phyloP scores from a whole-genome alignment of 2,329 filamentous ascomycete species.

The Microdochium paspali region DNA sequence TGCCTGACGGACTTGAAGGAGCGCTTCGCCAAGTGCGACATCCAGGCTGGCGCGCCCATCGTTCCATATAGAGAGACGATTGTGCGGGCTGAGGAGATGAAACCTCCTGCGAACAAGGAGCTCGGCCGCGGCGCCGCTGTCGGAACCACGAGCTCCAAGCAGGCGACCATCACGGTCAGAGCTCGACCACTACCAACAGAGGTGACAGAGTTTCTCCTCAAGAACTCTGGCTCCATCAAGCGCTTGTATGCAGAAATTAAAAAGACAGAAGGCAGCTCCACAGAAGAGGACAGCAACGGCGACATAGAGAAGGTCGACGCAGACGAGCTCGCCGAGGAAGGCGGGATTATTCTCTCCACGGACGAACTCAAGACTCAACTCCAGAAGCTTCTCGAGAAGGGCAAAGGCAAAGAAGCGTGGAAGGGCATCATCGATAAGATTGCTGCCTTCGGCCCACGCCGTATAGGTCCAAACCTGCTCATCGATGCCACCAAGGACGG shows the following conservation, averaged over 20 bases:
- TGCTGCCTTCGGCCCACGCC: slow-evolving; percentile 78
- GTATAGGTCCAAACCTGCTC: slow-evolving; percentile 80
- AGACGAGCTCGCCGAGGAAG: slow-evolving; percentile 49
- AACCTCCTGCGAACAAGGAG: slow-evolving; percentile 74
- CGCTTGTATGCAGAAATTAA: slow-evolving; percentile 64
- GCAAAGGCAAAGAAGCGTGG: slow-evolving; percentile 71
- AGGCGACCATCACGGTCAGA: slow-evolving; percentile 66
- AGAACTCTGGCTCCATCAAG: slow-evolving; percentile 72
- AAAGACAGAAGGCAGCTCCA: slow-evolving; percentile 33
- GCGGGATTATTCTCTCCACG: slow-evolving; percentile 50
- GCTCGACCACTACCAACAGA: slow-evolving; percentile 69
- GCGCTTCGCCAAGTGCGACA: slow-evolving; percentile 86
- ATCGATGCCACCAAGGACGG: slow-evolving; percentile 70
- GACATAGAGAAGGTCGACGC: slow-evolving; percentile 31
- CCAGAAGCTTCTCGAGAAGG: slow-evolving; percentile 55
- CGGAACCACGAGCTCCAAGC: slow-evolving; percentile 72
- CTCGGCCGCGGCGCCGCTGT: slow-evolving; percentile 75
- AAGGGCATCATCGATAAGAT: slow-evolving; percentile 69
- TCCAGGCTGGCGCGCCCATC: slow-evolving; percentile 88
- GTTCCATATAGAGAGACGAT: slow-evolving; percentile 95
- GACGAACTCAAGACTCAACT: slow-evolving; percentile 73
- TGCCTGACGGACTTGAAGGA: slow-evolving; percentile 91
- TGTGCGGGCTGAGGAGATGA: slow-evolving; percentile 82
- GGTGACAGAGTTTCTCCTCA: slow-evolving; percentile 78
- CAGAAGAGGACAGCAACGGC: slow-evolving; percentile 19